Base-by-base conservation (phyloP, 768 basidiomycete genomes). In the Galerina sulciceps region DNA sequence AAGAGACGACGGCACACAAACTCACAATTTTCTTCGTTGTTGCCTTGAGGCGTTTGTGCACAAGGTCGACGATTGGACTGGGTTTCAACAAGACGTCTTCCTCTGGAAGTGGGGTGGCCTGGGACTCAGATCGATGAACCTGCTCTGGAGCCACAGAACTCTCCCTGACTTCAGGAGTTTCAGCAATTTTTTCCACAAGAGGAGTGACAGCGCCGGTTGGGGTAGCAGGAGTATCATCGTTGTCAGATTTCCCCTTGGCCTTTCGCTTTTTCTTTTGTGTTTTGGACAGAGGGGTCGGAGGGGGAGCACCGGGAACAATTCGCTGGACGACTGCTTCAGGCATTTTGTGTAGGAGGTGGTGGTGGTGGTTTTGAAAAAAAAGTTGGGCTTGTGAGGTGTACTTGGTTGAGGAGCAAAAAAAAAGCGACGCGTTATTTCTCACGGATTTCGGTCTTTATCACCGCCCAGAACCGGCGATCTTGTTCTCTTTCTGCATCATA, bases 1-100 rank as follows among this genome's bases (percentile, higher is more conserved):
- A 13, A 36, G 9, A 57, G 36, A 49, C 35, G 17, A 54, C 35
- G 48, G 14, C 44, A 38, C 43, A 56, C 53, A 48, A 57, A 53
- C 76, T 85, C 69, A 92, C 93, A 61, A 94, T 91, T 76, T 95
- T 96, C 80, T 95, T 95, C 54, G 80, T 81, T 18, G 91, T 81
- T 38, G 83, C 79, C 62, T 92, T 91, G 67, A 92, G 73, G 49
- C 93, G 83, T 75, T 94, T 95, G 67, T 81, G 79, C 61, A 96
- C 75, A 60, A 96, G 82, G 45, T 95, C 93, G 51, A 89, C 85
- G 55, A 90, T 81, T 8, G 93, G 88, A 60, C 88, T 90, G 15
- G 71, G 74, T 69, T 87, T 90, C 57, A 78, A 65, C 57, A 65
- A 59, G 47, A 69, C 55, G 38, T 81, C 81, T 23, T 85, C 84